A percentile compares a stretch with the other conserved stretches of the same genome.
phyloP scores from a whole-genome alignment of 495 filamentous ascomycete genomes.

The Rostrohypoxylon terebratum region DNA sequence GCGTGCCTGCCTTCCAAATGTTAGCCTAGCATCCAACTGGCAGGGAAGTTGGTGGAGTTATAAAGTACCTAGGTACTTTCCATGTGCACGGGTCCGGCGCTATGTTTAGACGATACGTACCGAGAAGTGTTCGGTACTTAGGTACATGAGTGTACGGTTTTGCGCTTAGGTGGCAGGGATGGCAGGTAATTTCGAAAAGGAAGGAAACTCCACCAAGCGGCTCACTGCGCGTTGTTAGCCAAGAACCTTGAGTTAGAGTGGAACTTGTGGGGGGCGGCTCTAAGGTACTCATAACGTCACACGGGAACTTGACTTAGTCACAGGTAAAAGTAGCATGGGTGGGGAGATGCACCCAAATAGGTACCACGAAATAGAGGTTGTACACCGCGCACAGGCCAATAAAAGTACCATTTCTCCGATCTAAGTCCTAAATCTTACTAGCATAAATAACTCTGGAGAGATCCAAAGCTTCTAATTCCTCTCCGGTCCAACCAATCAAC shows the following conservation, averaged over 20 bases:
- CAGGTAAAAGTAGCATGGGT: conserved; percentile 7
- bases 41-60: background rate
- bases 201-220: conserved; percentile 3
- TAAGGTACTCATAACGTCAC: conserved; percentile 39
- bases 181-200: conserved; percentile 18
- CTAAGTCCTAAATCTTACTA: conserved; percentile 17
- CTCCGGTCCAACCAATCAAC: conserved; percentile 34
- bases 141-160: background rate
- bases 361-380: background rate
- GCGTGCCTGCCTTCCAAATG: conserved; percentile 15
- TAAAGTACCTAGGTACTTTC: background rate
- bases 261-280: conserved; percentile 13
- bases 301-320: background rate
- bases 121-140: background rate
- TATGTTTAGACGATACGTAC: background rate
- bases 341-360: background rate
- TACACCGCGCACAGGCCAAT: conserved; percentile 4
- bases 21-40: background rate
- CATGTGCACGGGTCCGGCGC: background rate
- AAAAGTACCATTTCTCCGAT: conserved; percentile 30
- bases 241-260: conserved; percentile 22
- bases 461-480: conserved; percentile 35
- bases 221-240: conserved; percentile 32
- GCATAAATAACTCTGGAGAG: conserved; percentile 18
- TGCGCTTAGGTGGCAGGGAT: background rate